Evolutionary conservation across 768 basidiomycete genomes (phyloP).

Genomic region (Tricholoma terreum): DNA sequence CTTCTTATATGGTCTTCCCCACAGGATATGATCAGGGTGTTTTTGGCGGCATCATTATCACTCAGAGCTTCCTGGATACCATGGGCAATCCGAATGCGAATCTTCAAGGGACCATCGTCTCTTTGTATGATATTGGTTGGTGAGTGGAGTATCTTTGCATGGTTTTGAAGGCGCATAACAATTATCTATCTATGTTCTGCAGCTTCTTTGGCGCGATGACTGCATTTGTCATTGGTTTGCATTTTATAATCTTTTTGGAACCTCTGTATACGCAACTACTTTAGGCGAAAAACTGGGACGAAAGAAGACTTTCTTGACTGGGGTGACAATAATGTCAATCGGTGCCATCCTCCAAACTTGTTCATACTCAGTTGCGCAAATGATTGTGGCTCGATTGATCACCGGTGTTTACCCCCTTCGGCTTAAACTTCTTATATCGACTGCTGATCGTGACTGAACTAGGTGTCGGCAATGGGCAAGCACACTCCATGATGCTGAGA

Average conservation of each 20-base stretch:
- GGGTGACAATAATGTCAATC: slow-evolving; percentile 50
- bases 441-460: background rate
- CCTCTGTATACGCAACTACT: background rate
- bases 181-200: background rate
- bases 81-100: slow-evolving; percentile 46
- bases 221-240: slow-evolving; percentile 37
- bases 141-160: slow-evolving; percentile 14
- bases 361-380: slow-evolving; percentile 41
- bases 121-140: slow-evolving; percentile 51
- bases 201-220: slow-evolving; percentile 47
- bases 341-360: slow-evolving; percentile 50
- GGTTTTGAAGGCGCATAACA: background rate
- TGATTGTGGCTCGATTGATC: slow-evolving; percentile 47
- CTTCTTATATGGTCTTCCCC: background rate
- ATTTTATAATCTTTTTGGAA: background rate
- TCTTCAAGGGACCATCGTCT: slow-evolving; percentile 48
- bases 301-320: slow-evolving; percentile 47
- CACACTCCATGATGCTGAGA: background rate
- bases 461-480: slow-evolving; percentile 47
- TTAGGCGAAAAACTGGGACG: slow-evolving; percentile 41
- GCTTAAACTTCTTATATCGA: background rate
- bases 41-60: slow-evolving; percentile 51
- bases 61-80: slow-evolving; percentile 40
- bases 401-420: slow-evolving; percentile 32
- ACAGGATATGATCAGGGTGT: slow-evolving; percentile 53